Base-by-base conservation (phyloP, 495 filamentous ascomycete genomes). In the Penicillium tannophilum region DNA sequence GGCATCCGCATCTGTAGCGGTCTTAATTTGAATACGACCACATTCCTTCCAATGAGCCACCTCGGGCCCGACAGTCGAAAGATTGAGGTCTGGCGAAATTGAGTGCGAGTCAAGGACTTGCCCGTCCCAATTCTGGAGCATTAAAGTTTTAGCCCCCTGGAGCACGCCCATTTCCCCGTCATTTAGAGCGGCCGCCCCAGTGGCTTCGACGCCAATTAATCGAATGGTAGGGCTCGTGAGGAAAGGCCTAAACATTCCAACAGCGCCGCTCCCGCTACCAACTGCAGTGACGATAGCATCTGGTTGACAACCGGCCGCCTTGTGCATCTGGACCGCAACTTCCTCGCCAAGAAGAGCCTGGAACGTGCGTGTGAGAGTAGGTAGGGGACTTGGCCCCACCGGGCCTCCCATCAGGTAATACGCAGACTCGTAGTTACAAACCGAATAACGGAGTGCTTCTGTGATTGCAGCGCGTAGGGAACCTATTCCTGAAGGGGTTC, bases 351-450 rank as follows among this genome's bases (percentile, higher is more conserved):
- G 61, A 7, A 70, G 61, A 10, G 63, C 62, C 51, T 74, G 71
- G 57, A 74, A 74, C 30, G 71, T 74, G 44, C 69, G 69, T 16
- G 64, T 63, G 23, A 74, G 55, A 28, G 66, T 63, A 20, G 71
- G 71, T 24, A 72, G 47, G 20, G 71, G 71, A 56, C 52, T 65
- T 2, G 71, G 69, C 10, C 71, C 71, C 61, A 74, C 62, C 0
- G 71, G 66, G 35, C 71, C 64, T 54, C 69, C 63, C 62, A 67
- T 72, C 49, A 74, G 65, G 46, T 74, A 70, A 56, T 72, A 74
- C 31, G 64, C 57, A 30, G 66, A 62, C 31, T 72, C 64, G 46
- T 69, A 54, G 58, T 67, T 70, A 58, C 63, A 64, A 26, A 71
- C 63, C 6, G 67, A 67, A 68, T 72, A 69, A 23, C 67, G 63